Base-by-base conservation (phyloP, 441 rosid species). In the Kokia cookei region DNA sequence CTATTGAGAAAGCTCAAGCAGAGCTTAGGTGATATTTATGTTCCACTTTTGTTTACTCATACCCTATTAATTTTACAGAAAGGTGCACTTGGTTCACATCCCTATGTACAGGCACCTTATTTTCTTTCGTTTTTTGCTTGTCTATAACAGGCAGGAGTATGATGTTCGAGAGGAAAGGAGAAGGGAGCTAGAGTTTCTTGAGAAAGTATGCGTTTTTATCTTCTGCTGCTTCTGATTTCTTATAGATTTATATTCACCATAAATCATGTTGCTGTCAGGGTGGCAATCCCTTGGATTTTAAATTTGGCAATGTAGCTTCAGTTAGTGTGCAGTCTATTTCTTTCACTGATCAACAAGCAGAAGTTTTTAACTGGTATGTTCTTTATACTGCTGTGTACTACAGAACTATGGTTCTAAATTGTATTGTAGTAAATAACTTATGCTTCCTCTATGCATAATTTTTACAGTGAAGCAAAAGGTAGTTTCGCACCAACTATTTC, bases 251-350 rank as follows among this genome's bases (percentile, higher is more conserved):
- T 40, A 54, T 65, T 72, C 55, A 42, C 24, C 55, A 24, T 57
- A 79, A 77, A 53, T 72, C 67, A 72, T 65, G 62, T 79, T 84
- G 19, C 73, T 75, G 73, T 75, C 87, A 96, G 99, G 99, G 98
- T 27, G 99, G 99, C 71, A 89, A 96, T 86, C 98, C 99, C 66
- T 87, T 96, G 88, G 99, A 96, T 80, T 96, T 94, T 79, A 94
- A 89, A 86, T 90, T 88, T 85, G 91, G 89, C 71, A 84, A 81
- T 79, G 84, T 85, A 73, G 84, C 97, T 80, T 91, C 97, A 26
- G 85, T 81, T 77, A 93, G 98, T 77, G 89, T 93, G 81, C 98
- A 94, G 78, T 96, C 99, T 75, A 89, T 98, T 54, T 96, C 99
- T 72, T 84, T 91, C 73, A 77, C 90, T 59, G 93, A 91, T 88